Percentiles rank a stretch among this genome's conserved stretches.
Conservation (phyloP, 768 basidiomycete genomes). For the Pulveroboletus sp. region DNA sequence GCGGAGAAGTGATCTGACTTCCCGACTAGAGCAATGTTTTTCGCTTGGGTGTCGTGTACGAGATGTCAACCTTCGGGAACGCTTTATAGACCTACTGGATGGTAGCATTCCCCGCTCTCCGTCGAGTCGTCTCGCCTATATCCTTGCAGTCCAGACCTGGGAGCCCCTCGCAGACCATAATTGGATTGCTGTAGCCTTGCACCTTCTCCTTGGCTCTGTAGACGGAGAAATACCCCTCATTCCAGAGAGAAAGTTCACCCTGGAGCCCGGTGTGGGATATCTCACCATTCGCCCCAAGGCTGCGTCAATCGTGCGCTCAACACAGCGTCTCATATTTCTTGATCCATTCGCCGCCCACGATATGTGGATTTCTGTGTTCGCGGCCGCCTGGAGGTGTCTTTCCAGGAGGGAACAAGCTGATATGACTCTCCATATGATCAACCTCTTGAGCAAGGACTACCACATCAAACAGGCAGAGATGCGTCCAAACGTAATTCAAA, state of each 20-base stretch:
- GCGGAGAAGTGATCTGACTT: constrained; percentile 89
- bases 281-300: constrained; percentile 44
- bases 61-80: constrained; percentile 71
- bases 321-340: constrained; percentile 78
- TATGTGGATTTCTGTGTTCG: constrained; percentile 85
- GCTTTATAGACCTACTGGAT: constrained; percentile 88
- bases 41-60: constrained; percentile 84
- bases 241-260: constrained; percentile 37
- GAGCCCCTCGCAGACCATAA: constrained; percentile 87
- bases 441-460: constrained; percentile 88
- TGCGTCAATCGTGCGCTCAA: constrained; percentile 59
- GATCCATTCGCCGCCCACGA: constrained; percentile 75
- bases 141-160: constrained; percentile 93
- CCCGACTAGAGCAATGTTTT: constrained; percentile 89
- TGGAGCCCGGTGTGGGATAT: constrained; percentile 31
- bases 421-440: constrained; percentile 84
- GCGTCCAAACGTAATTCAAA: constrained; percentile 90
- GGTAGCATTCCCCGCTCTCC: constrained; percentile 81
- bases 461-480: constrained; percentile 84
- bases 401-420: constrained; percentile 85
- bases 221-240: constrained; percentile 41
- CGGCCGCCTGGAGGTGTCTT: constrained; percentile 80
- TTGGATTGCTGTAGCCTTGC: constrained; percentile 90
- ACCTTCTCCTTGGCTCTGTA: constrained; percentile 79
- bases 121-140: constrained; percentile 77